phyloP scores from a whole-genome alignment of 2,329 filamentous ascomycete genomes.

The Trichophyton mentagrophytes region DNA sequence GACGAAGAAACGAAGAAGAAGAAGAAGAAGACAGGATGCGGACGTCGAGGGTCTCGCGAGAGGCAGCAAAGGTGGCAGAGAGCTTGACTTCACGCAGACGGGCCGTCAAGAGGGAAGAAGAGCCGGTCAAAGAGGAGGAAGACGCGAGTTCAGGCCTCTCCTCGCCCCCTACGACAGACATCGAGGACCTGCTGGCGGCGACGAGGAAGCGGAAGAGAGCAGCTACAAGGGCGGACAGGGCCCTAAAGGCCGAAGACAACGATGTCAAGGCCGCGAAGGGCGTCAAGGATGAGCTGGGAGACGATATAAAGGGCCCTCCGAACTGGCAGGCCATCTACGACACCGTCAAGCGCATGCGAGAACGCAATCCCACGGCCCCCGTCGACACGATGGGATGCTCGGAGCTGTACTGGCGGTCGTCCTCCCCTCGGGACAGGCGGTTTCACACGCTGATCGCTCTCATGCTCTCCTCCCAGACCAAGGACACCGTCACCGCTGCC shows the following conservation, averaged over 20 bases:
- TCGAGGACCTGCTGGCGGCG: slow-evolving; percentile 43
- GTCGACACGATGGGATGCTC: slow-evolving; percentile 97
- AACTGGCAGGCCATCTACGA: slow-evolving; percentile 78
- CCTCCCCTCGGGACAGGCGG: slow-evolving; percentile 45
- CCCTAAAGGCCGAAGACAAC: slow-evolving; percentile 18
- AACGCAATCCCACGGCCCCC: slow-evolving; percentile 53
- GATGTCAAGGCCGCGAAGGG: slow-evolving; percentile 14
- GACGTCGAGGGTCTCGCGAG: slow-evolving; percentile 46
- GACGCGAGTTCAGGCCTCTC: slow-evolving; percentile 22
- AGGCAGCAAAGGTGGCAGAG: slow-evolving; percentile 46
- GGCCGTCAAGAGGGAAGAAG: background rate
- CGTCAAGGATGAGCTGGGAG: background rate
- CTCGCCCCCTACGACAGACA: slow-evolving; percentile 35
- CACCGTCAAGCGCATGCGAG: slow-evolving; percentile 65
- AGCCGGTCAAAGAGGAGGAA: background rate
- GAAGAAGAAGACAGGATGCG: slow-evolving; percentile 33
- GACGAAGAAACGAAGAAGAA: background rate
- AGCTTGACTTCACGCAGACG: slow-evolving; percentile 28
- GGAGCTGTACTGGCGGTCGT: slow-evolving; percentile 32
- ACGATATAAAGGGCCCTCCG: slow-evolving; percentile 46
- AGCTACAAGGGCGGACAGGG: slow-evolving; percentile 19
- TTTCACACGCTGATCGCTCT: slow-evolving; percentile 79
- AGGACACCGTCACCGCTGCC: slow-evolving; percentile 77
- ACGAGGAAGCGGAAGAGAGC: slow-evolving; percentile 36
- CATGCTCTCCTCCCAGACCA: slow-evolving; percentile 88